Evolutionary conservation across 106 monocot species (phyloP), one percentile per base, ranked within the genome.

Genomic region (Allium cepa): DNA sequence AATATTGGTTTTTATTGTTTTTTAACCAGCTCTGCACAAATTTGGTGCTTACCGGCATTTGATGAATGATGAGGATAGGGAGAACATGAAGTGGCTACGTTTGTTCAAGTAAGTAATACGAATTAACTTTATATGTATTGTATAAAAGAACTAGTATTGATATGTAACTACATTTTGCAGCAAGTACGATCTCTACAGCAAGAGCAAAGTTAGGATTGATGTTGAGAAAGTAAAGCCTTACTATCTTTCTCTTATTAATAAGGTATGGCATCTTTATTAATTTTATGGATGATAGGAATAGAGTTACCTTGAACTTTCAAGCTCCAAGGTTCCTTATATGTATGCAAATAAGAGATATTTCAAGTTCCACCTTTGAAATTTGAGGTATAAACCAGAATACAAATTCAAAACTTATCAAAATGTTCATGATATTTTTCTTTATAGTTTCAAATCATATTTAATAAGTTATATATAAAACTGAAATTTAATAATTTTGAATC

Each of bases 101-200:
- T 47, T 92, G 48, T 96, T 96, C 70, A 96, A 96, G 92, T 93
- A 77, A 74, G 74, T 4, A 46, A 16, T 27, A 6, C 0, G 53
- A 55, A 8, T 15, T 1, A 55, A 12, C 53, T 11, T 15, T 7
- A 11, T 55, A 55, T 3, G 5, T 55, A 12, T 59, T 45, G 10
- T 7, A 45, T 45, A 62, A 62, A 36, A 8, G 53, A 11, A 55
- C 15, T 4, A 55, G 10, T 64, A 11, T 12, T 64, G 2, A 49
- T 63, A 10, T 56, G 26, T 46, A 9, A 45, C 57, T 17, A 46
- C 0, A 10, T 47, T 27, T 8, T 77, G 68, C 91, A 95, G 94
- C 76, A 96, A 88, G 70, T 96, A 96, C 66, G 95, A 96, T 45
- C 79, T 92, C 9, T 92, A 92, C 56, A 96, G 95, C 78, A 96